Conservation (phyloP, 768 basidiomycete species). For the Lactarius psammicola region DNA sequence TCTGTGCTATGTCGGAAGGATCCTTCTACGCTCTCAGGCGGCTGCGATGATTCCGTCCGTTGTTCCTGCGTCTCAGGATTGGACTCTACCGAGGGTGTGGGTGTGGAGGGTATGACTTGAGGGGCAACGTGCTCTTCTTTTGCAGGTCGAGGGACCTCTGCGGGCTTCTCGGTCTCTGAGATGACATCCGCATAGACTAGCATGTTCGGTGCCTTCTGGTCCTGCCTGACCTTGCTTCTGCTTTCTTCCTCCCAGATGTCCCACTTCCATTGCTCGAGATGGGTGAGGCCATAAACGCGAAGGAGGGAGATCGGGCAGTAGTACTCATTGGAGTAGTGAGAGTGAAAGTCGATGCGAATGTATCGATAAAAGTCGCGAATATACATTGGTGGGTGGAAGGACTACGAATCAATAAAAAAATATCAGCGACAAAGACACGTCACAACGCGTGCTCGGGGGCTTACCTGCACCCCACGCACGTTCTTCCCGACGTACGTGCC, state of each 20-base stretch:
- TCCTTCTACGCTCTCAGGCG: background rate
- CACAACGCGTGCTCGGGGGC: conserved; percentile 30
- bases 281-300: conserved; percentile 92
- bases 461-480: conserved; percentile 84
- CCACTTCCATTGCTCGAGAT: conserved; percentile 96
- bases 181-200: conserved; percentile 32
- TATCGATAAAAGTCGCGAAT: conserved; percentile 88
- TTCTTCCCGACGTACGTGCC: conserved; percentile 91
- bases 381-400: conserved; percentile 73
- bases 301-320: conserved; percentile 94
- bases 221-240: conserved; percentile 48
- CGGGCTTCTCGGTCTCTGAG: conserved; percentile 29
- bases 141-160: conserved; percentile 9
- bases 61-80: background rate
- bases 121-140: background rate
- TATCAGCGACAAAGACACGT: background rate
- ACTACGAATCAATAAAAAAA: conserved; percentile 50
- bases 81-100: background rate
- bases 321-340: conserved; percentile 92
- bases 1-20: conserved; percentile 25
- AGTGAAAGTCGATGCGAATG: conserved; percentile 90
- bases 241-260: conserved; percentile 78
- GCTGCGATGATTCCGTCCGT: background rate
- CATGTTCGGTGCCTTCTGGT: conserved; percentile 32
- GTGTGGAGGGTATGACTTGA: background rate